These are phyloP conservation scores for Phycomyces nitens DNA, from an alignment of 192 early-diverging fungal genomes.

Conservation along the genomic window DNA sequence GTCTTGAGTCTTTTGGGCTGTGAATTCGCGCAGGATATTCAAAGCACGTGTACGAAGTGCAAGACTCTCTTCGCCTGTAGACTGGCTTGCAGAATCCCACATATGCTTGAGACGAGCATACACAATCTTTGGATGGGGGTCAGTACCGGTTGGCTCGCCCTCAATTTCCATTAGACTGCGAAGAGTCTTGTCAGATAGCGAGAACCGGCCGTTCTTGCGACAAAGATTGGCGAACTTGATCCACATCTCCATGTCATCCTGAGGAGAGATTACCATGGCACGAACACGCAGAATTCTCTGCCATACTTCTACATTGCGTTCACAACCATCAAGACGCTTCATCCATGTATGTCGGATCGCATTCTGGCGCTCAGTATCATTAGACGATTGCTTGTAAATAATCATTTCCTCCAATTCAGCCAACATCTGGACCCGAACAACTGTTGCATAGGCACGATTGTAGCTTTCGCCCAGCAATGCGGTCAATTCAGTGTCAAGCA, in stretches of 20 bases:
- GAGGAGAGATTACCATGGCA: conserved; percentile 83
- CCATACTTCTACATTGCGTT: conserved; percentile 95
- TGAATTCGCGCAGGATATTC: conserved; percentile 74
- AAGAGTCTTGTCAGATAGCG: conserved; percentile 78
- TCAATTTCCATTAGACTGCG: conserved; percentile 62
- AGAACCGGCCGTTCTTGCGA: conserved; percentile 81
- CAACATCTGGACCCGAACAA: conserved; percentile 96
- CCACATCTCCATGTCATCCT: conserved; percentile 92
- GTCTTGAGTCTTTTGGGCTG: conserved; percentile 68
- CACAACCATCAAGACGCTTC: conserved; percentile 79
- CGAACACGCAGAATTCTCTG: conserved; percentile 85
- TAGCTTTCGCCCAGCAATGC: conserved; percentile 92
- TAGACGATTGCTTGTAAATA: conserved; percentile 75
- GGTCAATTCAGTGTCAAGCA: conserved; percentile 81
- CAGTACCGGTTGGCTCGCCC: conserved; percentile 32
- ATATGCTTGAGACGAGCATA: conserved; percentile 92
- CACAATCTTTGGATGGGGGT: conserved; percentile 67
- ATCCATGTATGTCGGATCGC: conserved; percentile 89
- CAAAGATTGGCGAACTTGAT: conserved; percentile 95
- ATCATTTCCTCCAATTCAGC: conserved; percentile 97
- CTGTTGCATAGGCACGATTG: conserved; percentile 79
- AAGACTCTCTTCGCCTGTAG: conserved; percentile 10
- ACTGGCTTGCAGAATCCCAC: conserved; percentile 58
- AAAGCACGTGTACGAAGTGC: conserved; percentile 65
- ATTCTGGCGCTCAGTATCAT: conserved; percentile 70